These are phyloP conservation scores for Botrytis elliptica DNA, from an alignment of 2,329 filamentous ascomycete species.

Conservation along the genomic window DNA sequence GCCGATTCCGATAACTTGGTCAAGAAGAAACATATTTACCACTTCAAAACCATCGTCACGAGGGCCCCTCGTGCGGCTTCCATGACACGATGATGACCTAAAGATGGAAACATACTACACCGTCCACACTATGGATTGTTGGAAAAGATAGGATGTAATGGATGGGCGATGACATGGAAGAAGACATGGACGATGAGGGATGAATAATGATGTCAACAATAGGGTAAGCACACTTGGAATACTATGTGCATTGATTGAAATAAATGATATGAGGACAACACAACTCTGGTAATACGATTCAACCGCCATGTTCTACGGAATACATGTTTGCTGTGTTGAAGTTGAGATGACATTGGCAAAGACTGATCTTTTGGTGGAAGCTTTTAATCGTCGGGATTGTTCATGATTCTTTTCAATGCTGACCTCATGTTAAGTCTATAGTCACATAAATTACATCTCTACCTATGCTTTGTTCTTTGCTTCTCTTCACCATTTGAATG, in stretches of 20 bases:
- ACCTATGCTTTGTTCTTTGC: neutral
- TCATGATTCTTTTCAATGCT: neutral
- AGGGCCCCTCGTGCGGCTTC: conserved; percentile 59
- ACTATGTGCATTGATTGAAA: neutral
- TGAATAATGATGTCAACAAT: neutral
- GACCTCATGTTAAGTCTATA: conserved; percentile 7
- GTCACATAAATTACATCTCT: neutral
- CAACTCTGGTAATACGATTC: conserved; percentile 53
- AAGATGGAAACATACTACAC: conserved; percentile 54
- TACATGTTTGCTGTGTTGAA: conserved; percentile 47
- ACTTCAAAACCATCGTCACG: conserved; percentile 83
- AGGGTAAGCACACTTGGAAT: conserved; percentile 10
- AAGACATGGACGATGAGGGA: neutral
- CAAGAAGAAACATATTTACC: conserved; percentile 58
- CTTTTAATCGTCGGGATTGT: neutral
- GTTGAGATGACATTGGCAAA: conserved; percentile 48
- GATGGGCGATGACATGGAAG: neutral
- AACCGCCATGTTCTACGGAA: conserved; percentile 44
- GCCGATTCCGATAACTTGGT: conserved; percentile 69
- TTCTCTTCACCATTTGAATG: neutral
- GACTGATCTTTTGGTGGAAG: conserved; percentile 7
- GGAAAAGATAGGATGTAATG: neutral
- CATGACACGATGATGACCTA: conserved; percentile 70
- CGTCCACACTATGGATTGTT: neutral
- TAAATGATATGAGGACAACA: conserved; percentile 36